Conservation (phyloP, 257 asterid genomes). For the Nemophila menziesii region DNA sequence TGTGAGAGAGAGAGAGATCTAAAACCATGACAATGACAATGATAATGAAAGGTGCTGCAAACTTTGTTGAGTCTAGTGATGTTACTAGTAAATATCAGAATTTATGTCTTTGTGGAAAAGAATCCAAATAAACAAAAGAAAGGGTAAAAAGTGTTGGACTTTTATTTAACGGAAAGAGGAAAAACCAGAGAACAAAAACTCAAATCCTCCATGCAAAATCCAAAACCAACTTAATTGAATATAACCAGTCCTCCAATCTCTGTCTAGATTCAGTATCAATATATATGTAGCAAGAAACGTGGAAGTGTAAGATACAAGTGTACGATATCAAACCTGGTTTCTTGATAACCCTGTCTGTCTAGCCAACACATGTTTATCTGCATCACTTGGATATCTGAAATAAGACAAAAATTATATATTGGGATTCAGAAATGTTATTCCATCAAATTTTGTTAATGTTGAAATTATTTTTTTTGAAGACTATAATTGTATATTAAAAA, state of each 20-base stretch:
- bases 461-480: no score
- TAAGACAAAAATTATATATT: slow-evolving; percentile 57
- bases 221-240: not conserved
- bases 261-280: no score
- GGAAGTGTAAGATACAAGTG: no score
- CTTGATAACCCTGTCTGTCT: slow-evolving; percentile 98
- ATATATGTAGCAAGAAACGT: no score
- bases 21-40: not conserved
- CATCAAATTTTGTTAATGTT: no score
- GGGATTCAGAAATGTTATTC: no score
- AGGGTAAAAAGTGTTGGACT: slow-evolving; percentile 6
- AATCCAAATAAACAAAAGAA: slow-evolving; percentile 18
- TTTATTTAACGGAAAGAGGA: slow-evolving; percentile 7
- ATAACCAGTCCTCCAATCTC: not conserved
- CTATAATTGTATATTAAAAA: no score
- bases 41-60: slow-evolving; percentile 1
- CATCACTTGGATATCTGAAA: slow-evolving; percentile 99
- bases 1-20: slow-evolving; percentile 12
- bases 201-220: slow-evolving; percentile 15
- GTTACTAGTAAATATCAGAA: slow-evolving; percentile 23
- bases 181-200: slow-evolving; percentile 8
- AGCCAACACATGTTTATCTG: slow-evolving; percentile 98
- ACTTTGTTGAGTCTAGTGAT: not conserved
- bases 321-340: slow-evolving; percentile 50
- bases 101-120: slow-evolving; percentile 32